Percentiles rank a stretch among this genome's conserved stretches.
These are phyloP conservation scores for Coniosporium apollinis DNA, from an alignment of 495 filamentous ascomycete species.

Conservation along the genomic window DNA sequence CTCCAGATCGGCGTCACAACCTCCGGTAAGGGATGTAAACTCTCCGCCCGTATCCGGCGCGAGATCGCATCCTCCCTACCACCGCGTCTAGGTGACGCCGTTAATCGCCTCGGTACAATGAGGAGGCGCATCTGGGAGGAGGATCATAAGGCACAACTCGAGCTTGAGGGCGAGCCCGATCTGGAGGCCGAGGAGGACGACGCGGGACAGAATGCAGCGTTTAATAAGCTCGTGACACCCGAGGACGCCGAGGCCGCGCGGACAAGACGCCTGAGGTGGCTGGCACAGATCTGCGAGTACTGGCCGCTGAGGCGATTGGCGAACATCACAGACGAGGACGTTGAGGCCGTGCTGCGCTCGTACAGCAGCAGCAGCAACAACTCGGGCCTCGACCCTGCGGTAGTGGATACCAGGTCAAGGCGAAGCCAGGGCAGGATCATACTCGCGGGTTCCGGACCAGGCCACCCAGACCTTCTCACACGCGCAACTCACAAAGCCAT, in stretches of 20 bases:
- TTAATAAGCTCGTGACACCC: conserved; percentile 67
- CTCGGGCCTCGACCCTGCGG: conserved; percentile 5
- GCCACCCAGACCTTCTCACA: conserved; percentile 81
- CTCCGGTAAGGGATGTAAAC: conserved; percentile 86
- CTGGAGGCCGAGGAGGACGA: conserved; percentile 64
- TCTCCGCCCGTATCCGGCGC: conserved; percentile 75
- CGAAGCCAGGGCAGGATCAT: conserved; percentile 47
- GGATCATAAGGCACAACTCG: conserved; percentile 38
- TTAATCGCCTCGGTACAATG: conserved; percentile 61
- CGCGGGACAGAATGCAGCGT: conserved; percentile 65
- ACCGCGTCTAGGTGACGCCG: conserved; percentile 62
- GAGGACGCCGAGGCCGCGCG: conserved; percentile 57
- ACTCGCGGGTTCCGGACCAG: conserved; percentile 84
- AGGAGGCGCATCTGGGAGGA: conserved; percentile 65
- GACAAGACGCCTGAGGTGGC: conserved; percentile 75
- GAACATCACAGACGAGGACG: conserved; percentile 59
- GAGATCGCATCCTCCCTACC: conserved; percentile 75
- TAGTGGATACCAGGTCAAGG: conserved; percentile 4
- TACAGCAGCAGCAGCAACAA: conserved; percentile 30
- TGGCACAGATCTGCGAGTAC: conserved; percentile 95
- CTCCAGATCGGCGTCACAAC: conserved; percentile 93
- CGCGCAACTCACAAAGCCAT: conserved; percentile 80
- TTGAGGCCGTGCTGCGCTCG: conserved; percentile 49
- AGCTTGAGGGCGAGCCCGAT: conserved; percentile 20
- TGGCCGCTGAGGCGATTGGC: conserved; percentile 82